These are phyloP conservation scores for Talaromyces sp. DNA, from an alignment of 2,329 filamentous ascomycete species.

Conservation along the genomic window DNA sequence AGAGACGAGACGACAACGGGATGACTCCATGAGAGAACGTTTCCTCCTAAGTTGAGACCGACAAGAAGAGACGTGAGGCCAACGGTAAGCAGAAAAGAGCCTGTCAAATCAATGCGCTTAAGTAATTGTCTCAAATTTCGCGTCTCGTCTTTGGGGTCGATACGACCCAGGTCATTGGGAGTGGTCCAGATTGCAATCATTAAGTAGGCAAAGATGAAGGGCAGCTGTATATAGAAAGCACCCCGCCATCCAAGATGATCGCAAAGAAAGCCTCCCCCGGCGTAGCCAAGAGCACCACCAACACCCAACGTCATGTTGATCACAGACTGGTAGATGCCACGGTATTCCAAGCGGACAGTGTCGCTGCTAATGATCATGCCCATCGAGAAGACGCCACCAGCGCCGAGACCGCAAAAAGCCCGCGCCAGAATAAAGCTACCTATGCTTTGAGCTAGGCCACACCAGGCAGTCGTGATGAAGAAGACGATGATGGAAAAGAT, in stretches of 20 bases:
- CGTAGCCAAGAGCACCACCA: conserved; percentile 38
- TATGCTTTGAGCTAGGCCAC: conserved; percentile 65
- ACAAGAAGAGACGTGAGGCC: conserved; percentile 50
- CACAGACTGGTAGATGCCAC: conserved; percentile 43
- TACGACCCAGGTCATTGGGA: conserved; percentile 45
- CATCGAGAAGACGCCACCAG: conserved; percentile 68
- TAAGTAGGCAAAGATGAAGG: conserved; percentile 45
- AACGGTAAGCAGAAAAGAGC: conserved; percentile 46
- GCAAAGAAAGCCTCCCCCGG: conserved; percentile 39
- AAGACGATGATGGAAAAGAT: conserved; percentile 61
- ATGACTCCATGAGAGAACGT: conserved; percentile 50
- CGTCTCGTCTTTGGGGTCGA: conserved; percentile 40
- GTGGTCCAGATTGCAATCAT: conserved; percentile 44
- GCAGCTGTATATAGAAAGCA: conserved; percentile 50
- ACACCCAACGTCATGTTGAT: conserved; percentile 38
- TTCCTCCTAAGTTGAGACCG: conserved; percentile 52
- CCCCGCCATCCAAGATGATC: conserved; percentile 41
- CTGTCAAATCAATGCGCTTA: conserved; percentile 49
- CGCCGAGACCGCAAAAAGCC: conserved; percentile 68
- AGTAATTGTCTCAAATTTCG: conserved; percentile 43
- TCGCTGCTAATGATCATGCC: conserved; percentile 60
- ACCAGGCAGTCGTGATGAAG: conserved; percentile 64
- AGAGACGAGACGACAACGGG: conserved; percentile 49
- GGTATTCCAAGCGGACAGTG: conserved; percentile 67
- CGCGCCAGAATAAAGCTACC: conserved; percentile 67